These are phyloP conservation scores for Fraxinus latifolia DNA, from an alignment of 305 asterid genomes.

Conservation along the genomic window DNA sequence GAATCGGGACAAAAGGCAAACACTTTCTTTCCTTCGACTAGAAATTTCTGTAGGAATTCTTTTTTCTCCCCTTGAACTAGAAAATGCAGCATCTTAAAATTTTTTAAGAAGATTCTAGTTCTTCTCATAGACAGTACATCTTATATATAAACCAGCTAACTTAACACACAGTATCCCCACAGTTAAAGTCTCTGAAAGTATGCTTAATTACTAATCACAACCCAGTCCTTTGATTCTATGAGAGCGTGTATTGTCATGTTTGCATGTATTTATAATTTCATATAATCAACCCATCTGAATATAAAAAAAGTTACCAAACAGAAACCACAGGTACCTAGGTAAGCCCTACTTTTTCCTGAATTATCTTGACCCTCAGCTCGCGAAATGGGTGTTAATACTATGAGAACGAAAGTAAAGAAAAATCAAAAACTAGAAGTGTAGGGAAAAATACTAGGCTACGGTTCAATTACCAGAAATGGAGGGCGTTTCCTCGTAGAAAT, in stretches of 20 bases:
- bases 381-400: not conserved
- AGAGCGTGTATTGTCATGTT: not conserved
- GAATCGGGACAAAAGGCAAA: not conserved
- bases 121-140: not conserved
- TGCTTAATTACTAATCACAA: not conserved
- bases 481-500: conserved; percentile 82
- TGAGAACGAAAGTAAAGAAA: not conserved
- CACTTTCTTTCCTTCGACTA: not conserved
- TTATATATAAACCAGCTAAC: not conserved
- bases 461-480: conserved; percentile 68
- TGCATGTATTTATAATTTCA: not conserved
- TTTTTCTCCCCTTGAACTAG: not conserved
- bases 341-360: not conserved
- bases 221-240: not conserved
- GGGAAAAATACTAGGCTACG: not conserved
- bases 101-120: not conserved
- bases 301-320: not conserved
- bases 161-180: not conserved
- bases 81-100: not conserved
- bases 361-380: not conserved
- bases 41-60: not conserved
- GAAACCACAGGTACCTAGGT: not conserved
- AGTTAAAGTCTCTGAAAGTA: not conserved
- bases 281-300: not conserved
- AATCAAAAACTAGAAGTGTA: not conserved